These are phyloP conservation scores for Hibiscus tridactylites DNA, from an alignment of 345 rosid genomes.

Conservation along the genomic window DNA sequence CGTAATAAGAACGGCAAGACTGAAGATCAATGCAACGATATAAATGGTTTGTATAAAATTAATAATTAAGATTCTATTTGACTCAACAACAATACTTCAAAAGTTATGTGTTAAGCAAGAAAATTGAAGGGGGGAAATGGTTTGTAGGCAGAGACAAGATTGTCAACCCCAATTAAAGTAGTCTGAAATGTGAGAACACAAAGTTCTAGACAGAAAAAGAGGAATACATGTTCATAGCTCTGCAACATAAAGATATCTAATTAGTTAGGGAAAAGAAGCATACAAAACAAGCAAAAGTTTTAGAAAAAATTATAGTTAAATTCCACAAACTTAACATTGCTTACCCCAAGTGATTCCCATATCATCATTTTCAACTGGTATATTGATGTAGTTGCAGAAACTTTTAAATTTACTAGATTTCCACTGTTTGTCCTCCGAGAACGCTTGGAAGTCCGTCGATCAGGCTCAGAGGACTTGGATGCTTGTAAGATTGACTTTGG, in stretches of 20 bases:
- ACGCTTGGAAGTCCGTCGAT: conserved; percentile 78
- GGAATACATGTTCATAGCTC: neutral
- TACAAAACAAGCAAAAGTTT: neutral
- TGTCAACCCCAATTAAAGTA: neutral
- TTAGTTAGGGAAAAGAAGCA: neutral
- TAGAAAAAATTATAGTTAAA: neutral
- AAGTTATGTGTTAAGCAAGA: neutral
- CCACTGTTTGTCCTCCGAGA: conserved; percentile 73
- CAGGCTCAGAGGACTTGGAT: conserved; percentile 63
- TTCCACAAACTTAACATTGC: conserved; percentile 12
- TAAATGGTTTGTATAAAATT: neutral
- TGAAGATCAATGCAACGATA: neutral
- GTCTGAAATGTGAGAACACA: neutral
- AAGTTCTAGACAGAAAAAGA: neutral
- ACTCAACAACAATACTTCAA: neutral
- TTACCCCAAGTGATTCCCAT: conserved; percentile 98
- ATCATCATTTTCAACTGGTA: conserved; percentile 98
- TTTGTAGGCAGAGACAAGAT: neutral
- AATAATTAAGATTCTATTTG: neutral
- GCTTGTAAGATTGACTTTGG: conserved; percentile 83
- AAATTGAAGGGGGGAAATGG: neutral
- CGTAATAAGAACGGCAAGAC: neutral
- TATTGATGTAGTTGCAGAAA: conserved; percentile 78
- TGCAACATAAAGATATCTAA: neutral
- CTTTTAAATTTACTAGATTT: conserved; percentile 62